A percentile compares a stretch with the other conserved stretches of the same genome.
phyloP scores from a whole-genome alignment of 768 basidiomycete species.

The Boletus rubescentipes region DNA sequence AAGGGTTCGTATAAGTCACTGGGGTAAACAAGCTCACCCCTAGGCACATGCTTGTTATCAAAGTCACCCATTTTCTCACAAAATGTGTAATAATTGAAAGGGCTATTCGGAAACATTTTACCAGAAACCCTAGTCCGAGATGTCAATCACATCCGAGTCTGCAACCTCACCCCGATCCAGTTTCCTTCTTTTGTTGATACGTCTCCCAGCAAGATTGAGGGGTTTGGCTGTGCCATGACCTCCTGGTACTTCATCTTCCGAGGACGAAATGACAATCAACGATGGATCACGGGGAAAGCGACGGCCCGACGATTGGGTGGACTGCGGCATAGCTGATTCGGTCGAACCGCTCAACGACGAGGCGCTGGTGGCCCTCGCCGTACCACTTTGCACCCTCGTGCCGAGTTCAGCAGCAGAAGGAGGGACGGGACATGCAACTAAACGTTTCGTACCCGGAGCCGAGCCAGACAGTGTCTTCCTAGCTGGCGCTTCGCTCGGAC shows the following conservation, averaged over 20 bases:
- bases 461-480: slow-evolving; percentile 6
- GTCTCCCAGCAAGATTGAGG: slow-evolving; percentile 9
- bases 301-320: slow-evolving; percentile 18
- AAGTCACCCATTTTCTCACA: background rate
- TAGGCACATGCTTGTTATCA: too few species aligned
- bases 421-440: slow-evolving; percentile 4
- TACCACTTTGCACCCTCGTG: slow-evolving; percentile 10
- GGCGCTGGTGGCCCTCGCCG: slow-evolving; percentile 7
- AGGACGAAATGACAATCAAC: slow-evolving; percentile 22
- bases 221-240: background rate
- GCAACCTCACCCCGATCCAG: slow-evolving; percentile 36
- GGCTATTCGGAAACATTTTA: background rate
- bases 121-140: slow-evolving; percentile 37
- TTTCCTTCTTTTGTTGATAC: slow-evolving; percentile 2
- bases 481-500: background rate
- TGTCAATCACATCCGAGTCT: slow-evolving; percentile 53
- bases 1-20: too few species aligned
- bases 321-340: slow-evolving; percentile 12
- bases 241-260: slow-evolving; percentile 15
- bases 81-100: background rate
- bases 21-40: too few species aligned
- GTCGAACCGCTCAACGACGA: slow-evolving; percentile 16
- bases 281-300: slow-evolving; percentile 22
- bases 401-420: slow-evolving; percentile 15
- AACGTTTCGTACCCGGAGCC: slow-evolving; percentile 20